Base-by-base conservation (phyloP, 2,329 filamentous ascomycete genomes). In the Diaporthe humulicola region DNA sequence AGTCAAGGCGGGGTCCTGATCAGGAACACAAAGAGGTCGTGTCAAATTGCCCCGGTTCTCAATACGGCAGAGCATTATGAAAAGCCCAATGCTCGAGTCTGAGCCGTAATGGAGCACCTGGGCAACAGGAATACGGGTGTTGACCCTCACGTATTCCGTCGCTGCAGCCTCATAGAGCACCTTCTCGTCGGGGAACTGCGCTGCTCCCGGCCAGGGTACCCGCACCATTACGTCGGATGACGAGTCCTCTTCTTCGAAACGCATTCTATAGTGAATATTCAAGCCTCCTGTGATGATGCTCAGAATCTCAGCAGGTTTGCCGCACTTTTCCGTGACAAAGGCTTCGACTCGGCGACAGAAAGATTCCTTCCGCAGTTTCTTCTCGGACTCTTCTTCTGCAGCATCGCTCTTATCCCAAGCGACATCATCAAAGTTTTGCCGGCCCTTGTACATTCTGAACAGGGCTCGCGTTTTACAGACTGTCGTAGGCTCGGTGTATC, bases 181-280 rank as follows among this genome's bases (percentile, higher is more conserved):
- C 38, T 66, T 45, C 22, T 66, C 60, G 42, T 66, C 22, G 7
- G 60, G 42, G n/a, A 66, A 66, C 5, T 66, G 60, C 9, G 42
- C 60, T 45, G 42, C 42, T 42, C 6, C 60, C 14, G 60, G 60
- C 60, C 28, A 33, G 28, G 60, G 60, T 10, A 66, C n/a, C 19
- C 60, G 60, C 7, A 45, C 60, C 38, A 66, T 66, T 22, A 66
- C n/a, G 28, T 66, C 60, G 15, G 58, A 45, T 40, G 58, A 64
- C 10, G 33, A 64, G 15, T 57, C 54, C 19, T 57, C 30, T 66
- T 33, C 38, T 22, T 45, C 60, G n/a, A 45, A 48, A 28, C 60
- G 60, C 25, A 66, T 66, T 66, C 60, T 66, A n/a, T 66, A 66
- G 38, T 42, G 60, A 14, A 66, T 33, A 66, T 66, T 66, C n/a